Base-by-base conservation (phyloP, 306 rosid genomes). In the Hippophae gyantsensis region DNA sequence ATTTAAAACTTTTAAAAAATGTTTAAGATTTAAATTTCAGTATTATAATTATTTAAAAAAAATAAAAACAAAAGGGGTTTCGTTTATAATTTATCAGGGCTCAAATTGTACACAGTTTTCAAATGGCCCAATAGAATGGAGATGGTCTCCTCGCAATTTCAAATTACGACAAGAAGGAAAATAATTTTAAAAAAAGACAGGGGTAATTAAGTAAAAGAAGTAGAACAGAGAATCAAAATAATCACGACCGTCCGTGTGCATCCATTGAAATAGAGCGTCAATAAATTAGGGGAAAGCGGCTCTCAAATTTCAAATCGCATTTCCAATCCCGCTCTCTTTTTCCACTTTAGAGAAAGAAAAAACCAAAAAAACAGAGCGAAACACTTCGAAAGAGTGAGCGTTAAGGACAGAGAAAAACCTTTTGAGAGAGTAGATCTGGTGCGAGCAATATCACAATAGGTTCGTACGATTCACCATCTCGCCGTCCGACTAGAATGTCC, bases 291-390 rank as follows among this genome's bases (percentile, higher is more conserved):
- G 1, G 46, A 65, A 79, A 77, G 89, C 86, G 82, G 78, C 71
- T 56, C 66, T 48, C 18, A 73, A 88, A 82, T 56, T 88, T 85
- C 87, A 85, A 88, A 85, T 87, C 71, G 67, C 77, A 62, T 58
- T 56, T 56, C 62, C 12, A 69, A 68, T 54, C 82, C 72, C 65
- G 85, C 84, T 76, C 77, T 69, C 71, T 43, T 60, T 48, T 74
- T 60, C 23, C 52, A 47, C 41, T 69, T 73, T 57, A 60, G 61
- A 42, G 10, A 69, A 50, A 14, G 71, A 65, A 13, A 50, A 46
- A 18, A 18, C 23, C 42, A 13, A 12, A 12, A 48, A 26, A 43
- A 25, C 42, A 56, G 66, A 57, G 52, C 41, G 63, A 51, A 43
- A 18, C 46, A 47, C 25, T 64, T 64, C 76, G 40, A 71, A 51